Base-by-base conservation (phyloP, 345 rosid genomes). In the Litchi chinensis region DNA sequence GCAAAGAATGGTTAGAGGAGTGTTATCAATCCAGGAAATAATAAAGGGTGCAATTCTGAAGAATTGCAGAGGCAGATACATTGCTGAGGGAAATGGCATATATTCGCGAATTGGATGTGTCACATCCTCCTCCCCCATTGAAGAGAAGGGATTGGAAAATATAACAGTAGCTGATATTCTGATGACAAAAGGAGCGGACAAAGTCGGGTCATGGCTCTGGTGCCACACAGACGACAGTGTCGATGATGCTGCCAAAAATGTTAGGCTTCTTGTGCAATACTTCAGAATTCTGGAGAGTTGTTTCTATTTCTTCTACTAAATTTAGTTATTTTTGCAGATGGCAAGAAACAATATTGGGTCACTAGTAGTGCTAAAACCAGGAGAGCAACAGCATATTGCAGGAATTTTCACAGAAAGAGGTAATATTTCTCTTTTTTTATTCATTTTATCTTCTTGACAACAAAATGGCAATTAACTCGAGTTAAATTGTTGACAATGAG, bases 331-430 rank as follows among this genome's bases (percentile, higher is more conserved):
- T n/a, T 76, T 77, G 85, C 93, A 93, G 98, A 93, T 95, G 98
- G 95, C 98, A 16, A 77, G 85, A 68, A 90, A 92, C 80, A 90
- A 95, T 68, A 89, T 95, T 39, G 98, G 98, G 79, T 95, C 98
- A 19, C 70, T 93, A 79, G 92, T 92, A 15, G 98, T 95, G n/a
- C 88, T 93, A 74, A 92, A 88, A 87, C 94, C 97, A 15, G 98
- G 95, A 74, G 88, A 91, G 37, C 81, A 88, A 70, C 91, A 83
- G 64, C 77, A 81, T 32, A 86, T 93, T 56, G 98, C 97, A 52
- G 98, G 98, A 78, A 95, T 95, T 82, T 80, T 93, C 75, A 95
- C 98, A 64, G 97, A 93, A 85, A 92, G 98, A 88, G 98, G 98
- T 93, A 83, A 75, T 1, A 19, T 26, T 19, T 46, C 60, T 43